phyloP scores from a whole-genome alignment of 148 eudicot species.

The Cornus controversa region DNA sequence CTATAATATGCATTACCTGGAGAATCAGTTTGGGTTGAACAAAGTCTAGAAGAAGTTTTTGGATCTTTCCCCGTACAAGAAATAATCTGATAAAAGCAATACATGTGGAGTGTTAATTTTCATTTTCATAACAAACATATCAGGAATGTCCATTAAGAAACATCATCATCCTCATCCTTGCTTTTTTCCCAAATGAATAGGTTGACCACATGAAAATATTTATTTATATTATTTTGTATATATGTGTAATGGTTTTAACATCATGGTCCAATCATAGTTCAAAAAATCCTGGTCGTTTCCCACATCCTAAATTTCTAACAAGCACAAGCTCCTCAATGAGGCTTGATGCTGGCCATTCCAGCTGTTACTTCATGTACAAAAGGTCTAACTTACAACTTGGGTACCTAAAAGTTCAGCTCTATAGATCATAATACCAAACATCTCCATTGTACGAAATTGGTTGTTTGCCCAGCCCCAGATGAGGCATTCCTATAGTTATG shows the following conservation, averaged over 20 bases:
- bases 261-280: not conserved
- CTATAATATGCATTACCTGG: conserved; percentile 23
- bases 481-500: not conserved
- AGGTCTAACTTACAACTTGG: not conserved
- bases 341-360: not conserved
- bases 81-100: conserved; percentile 34
- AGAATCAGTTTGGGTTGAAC: conserved; percentile 50
- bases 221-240: not conserved
- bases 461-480: not conserved
- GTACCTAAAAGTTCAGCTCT: not conserved
- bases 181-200: no score
- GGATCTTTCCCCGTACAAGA: conserved; percentile 39
- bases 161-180: no score
- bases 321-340: not conserved
- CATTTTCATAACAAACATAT: not conserved
- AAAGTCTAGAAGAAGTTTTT: conserved; percentile 42
- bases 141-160: not conserved
- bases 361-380: not conserved
- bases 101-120: not conserved
- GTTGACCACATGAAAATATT: no score
- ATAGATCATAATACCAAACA: not conserved
- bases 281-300: not conserved
- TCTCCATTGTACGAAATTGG: not conserved
- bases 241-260: not conserved
- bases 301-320: not conserved